Evolutionary conservation across 345 rosid genomes (phyloP).

Genomic region (Euphorbia pulcherrima): DNA sequence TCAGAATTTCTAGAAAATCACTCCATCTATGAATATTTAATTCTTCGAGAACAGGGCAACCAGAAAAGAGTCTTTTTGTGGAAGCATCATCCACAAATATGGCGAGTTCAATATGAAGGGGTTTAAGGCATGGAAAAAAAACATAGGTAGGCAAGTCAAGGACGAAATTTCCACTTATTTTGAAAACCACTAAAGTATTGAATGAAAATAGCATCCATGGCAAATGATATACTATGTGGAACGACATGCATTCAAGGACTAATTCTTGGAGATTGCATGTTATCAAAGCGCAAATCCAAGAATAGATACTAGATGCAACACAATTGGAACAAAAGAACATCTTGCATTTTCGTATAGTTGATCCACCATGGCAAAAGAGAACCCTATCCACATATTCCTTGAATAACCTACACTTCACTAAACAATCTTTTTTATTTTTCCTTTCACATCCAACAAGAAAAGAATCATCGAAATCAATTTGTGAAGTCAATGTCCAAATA

Average conservation of each 20-base stretch:
- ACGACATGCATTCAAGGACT: neutral
- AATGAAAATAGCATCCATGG: constrained; percentile 1
- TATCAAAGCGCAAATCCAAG: constrained; percentile 3
- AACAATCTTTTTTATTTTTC: neutral
- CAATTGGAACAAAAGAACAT: neutral
- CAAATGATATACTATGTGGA: too few species aligned
- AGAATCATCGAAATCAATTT: neutral
- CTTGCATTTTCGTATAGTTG: neutral
- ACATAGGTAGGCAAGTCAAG: constrained; percentile 3
- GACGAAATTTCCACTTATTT: neutral
- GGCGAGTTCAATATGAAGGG: neutral
- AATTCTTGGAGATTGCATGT: neutral
- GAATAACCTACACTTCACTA: neutral
- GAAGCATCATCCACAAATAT: neutral
- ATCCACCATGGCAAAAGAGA: neutral
- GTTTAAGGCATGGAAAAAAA: constrained; percentile 1
- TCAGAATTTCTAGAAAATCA: neutral
- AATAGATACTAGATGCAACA: neutral
- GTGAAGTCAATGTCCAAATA: neutral
- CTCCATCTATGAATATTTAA: neutral
- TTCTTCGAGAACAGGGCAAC: constrained; percentile 11
- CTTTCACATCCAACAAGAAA: neutral
- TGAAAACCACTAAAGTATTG: neutral
- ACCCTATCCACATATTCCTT: neutral
- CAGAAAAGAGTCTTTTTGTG: neutral